Base-by-base conservation (phyloP, 2,329 filamentous ascomycete genomes). In the Phialophora macrospora region DNA sequence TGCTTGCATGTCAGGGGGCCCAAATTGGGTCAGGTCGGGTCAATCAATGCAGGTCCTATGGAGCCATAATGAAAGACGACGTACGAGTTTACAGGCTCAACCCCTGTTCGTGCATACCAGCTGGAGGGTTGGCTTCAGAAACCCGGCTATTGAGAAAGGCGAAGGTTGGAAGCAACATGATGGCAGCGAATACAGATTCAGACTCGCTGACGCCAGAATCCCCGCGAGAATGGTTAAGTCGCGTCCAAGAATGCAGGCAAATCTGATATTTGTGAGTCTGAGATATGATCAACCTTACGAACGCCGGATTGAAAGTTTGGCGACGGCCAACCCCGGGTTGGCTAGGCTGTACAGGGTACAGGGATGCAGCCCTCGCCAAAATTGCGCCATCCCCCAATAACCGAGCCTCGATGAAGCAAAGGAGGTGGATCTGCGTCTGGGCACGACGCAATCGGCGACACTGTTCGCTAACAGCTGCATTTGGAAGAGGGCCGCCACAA, bases 1-100 rank as follows among this genome's bases (percentile, higher is more conserved):
- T 69, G 67, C 64, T 67, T 65, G 67, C 67, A 67, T 65, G 55
- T 28, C 60, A 55, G 58, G 14, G 14, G 34, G 44, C 7, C 17
- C 46, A 26, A 52, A 63, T 32, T 51, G 44, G 41, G 24, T 52
- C 11, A 34, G 52, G 64, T 62, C 65, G 57, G 49, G 20, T 61
- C 28, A 32, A 12, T 52, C 52, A 34, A 51, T 34, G 64, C 54
- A 49, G 30, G 63, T 55, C 17, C 28, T 4, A 48, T 48, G 54
- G 32, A 55, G 63, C 54, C 44, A 38, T 49, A 54, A 28, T n/a
- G 38, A 44, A 20, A 44, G 38, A n/a, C 17, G 28, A 24, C 32
- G 32, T 44, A 41, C 24, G 17, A 17, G 44, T 24, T 8, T 26
- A 5, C 12, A 48, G 22, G 12, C 32, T 11, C 8, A 41, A 65